Percentiles rank a stretch among this genome's conserved stretches.
These are phyloP conservation scores for Delitschia confertaspora DNA, from an alignment of 495 filamentous ascomycete species.

Conservation along the genomic window DNA sequence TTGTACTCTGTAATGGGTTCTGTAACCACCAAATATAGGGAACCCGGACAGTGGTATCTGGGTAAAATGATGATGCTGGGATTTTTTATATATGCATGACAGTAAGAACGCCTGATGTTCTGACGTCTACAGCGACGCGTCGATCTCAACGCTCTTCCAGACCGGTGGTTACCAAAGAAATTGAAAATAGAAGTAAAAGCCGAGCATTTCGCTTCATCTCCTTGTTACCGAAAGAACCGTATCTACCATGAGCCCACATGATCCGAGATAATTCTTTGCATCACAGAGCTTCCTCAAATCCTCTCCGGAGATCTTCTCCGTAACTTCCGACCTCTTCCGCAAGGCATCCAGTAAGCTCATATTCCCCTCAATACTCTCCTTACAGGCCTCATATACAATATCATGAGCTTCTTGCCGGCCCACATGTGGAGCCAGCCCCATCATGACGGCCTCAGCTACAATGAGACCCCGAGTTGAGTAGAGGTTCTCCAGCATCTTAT, in stretches of 20 bases:
- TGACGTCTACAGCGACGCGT: constrained; percentile 8
- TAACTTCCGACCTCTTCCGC: constrained; percentile 36
- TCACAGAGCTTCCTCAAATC: constrained; percentile 40
- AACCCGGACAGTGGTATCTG: constrained; percentile 17
- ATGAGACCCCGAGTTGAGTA: constrained; percentile 43
- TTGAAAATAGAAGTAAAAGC: not conserved
- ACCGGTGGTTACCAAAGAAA: not conserved
- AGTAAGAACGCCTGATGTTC: constrained; percentile 7
- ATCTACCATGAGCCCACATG: constrained; percentile 43
- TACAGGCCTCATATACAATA: constrained; percentile 48
- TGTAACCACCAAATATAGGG: too few relatives aligned
- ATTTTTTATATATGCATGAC: constrained; percentile 18
- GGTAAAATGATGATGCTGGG: constrained; percentile 10
- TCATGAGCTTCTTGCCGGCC: constrained; percentile 46
- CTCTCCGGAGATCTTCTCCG: constrained; percentile 34
- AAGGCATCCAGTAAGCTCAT: constrained; percentile 38
- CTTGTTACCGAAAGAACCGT: constrained; percentile 37
- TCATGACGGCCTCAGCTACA: constrained; percentile 51
- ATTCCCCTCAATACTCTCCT: constrained; percentile 40
- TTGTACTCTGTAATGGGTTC: too few relatives aligned
- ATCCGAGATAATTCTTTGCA: constrained; percentile 44
- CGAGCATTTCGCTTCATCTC: constrained; percentile 8
- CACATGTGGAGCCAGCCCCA: constrained; percentile 43
- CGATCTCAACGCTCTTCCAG: not conserved
- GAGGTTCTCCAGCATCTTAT: constrained; percentile 42